These are phyloP conservation scores for Sambucus nigra DNA, from an alignment of 129 eudicot genomes.

Conservation along the genomic window DNA sequence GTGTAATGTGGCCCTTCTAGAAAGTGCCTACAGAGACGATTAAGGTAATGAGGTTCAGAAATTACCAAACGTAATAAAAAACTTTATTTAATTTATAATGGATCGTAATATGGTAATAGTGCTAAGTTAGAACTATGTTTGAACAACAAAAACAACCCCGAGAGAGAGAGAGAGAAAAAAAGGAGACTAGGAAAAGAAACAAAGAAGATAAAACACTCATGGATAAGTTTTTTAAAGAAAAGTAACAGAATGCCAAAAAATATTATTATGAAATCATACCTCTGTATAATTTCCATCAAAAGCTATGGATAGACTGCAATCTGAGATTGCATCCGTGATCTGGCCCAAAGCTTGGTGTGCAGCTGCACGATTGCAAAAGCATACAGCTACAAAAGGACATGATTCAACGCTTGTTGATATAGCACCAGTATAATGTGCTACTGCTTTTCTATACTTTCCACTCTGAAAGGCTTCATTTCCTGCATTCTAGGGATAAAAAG, in stretches of 20 bases:
- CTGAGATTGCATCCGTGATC: conserved; percentile 83
- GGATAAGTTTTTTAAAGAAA: not conserved
- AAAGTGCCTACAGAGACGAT: conserved; percentile 58
- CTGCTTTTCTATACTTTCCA: conserved; percentile 66
- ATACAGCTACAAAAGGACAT: conserved; percentile 81
- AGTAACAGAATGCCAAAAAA: conserved; percentile 3
- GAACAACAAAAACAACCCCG: too few relatives aligned
- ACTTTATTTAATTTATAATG: too few relatives aligned
- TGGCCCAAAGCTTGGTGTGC: conserved; percentile 78
- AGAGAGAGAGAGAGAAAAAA: not conserved
- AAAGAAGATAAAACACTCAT: not conserved
- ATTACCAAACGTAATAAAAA: too few relatives aligned
- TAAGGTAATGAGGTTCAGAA: conserved; percentile 9
- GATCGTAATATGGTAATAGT: too few relatives aligned
- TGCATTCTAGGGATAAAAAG: conserved; percentile 42
- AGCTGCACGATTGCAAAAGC: conserved; percentile 97
- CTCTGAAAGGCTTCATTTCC: conserved; percentile 86
- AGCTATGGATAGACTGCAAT: conserved; percentile 93
- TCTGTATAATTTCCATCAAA: conserved; percentile 67
- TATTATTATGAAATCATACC: conserved; percentile 30
- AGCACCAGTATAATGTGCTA: conserved; percentile 80
- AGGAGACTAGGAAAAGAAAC: not conserved
- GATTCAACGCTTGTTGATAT: conserved; percentile 72
- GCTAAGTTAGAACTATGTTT: too few relatives aligned
- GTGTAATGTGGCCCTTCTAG: conserved; percentile 85